These are phyloP conservation scores for Miamiensis avidus DNA, from an alignment of 169 alveolate genomes.

Conservation along the genomic window DNA sequence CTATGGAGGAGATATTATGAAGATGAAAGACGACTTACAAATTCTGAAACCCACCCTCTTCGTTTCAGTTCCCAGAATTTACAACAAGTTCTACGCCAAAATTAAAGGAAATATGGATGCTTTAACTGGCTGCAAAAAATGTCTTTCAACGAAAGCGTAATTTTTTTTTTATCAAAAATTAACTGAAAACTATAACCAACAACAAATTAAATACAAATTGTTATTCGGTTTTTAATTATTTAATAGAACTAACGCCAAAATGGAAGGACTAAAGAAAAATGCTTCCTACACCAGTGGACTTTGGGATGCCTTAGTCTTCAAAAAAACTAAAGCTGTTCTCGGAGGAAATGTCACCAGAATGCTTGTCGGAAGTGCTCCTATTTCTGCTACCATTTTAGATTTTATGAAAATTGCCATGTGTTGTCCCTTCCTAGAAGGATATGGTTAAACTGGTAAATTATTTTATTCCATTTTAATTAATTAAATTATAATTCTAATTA, in stretches of 20 bases:
- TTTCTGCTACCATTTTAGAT: slow-evolving; percentile 60
- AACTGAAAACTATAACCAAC: too few relatives aligned
- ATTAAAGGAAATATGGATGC: slow-evolving; percentile 28
- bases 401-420: slow-evolving; percentile 74
- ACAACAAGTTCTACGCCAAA: slow-evolving; percentile 39
- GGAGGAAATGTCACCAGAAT: slow-evolving; percentile 84
- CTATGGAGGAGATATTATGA: slow-evolving; percentile 22
- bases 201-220: too few relatives aligned
- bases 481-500: too few relatives aligned
- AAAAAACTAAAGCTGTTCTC: slow-evolving; percentile 56
- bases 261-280: neutral
- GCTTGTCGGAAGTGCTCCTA: slow-evolving; percentile 88
- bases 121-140: slow-evolving; percentile 5
- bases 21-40: slow-evolving; percentile 41
- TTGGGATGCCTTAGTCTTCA: slow-evolving; percentile 36
- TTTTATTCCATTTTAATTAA: too few relatives aligned
- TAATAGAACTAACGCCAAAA: neutral
- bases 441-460: slow-evolving; percentile 72
- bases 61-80: slow-evolving; percentile 52
- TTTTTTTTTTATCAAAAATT: too few relatives aligned
- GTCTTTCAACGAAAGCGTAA: slow-evolving; percentile 7
- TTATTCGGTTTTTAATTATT: too few relatives aligned
- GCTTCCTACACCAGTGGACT: neutral
- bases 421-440: slow-evolving; percentile 85
- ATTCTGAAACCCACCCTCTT: slow-evolving; percentile 49